Evolutionary conservation across 2,329 filamentous ascomycete species (phyloP).

Genomic region (Parascedosporium putredinis): DNA sequence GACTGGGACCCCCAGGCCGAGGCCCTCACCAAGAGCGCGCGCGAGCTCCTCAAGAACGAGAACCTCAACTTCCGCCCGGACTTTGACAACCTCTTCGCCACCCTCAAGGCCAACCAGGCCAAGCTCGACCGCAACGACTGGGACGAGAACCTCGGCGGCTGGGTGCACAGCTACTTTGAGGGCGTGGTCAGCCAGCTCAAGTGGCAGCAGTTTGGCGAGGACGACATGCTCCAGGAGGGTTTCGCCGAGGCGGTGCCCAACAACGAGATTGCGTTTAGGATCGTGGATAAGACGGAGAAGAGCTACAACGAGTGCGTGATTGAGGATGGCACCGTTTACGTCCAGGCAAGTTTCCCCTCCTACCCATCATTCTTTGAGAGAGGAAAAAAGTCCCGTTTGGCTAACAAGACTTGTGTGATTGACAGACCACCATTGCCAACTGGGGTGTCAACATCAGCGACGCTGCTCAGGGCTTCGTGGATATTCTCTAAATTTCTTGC

Average conservation of each 20-base stretch:
- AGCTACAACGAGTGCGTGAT: constrained; percentile 35
- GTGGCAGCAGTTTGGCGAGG: constrained; percentile 32
- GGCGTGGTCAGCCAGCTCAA: constrained; percentile 29
- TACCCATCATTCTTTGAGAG: not conserved
- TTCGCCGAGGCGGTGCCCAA: constrained; percentile 35
- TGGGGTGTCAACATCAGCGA: constrained; percentile 28
- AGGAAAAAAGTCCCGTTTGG: not conserved
- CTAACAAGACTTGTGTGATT: not conserved
- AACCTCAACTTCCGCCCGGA: constrained; percentile 36
- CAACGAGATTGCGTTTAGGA: constrained; percentile 30
- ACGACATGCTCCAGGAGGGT: constrained; percentile 38
- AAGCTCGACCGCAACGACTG: constrained; percentile 23
- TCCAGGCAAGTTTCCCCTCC: constrained; percentile 28
- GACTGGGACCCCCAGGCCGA: constrained; percentile 33
- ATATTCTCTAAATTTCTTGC: constrained; percentile 19
- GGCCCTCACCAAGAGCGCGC: constrained; percentile 26
- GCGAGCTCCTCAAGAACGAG: constrained; percentile 25
- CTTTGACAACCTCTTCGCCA: constrained; percentile 33
- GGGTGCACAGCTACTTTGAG: constrained; percentile 32
- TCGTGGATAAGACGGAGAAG: constrained; percentile 34
- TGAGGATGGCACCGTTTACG: constrained; percentile 37
- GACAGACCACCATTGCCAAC: constrained; percentile 20
- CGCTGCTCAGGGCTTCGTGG: constrained; percentile 23
- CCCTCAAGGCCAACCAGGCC: constrained; percentile 19
- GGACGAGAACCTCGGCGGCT: constrained; percentile 31